Percentiles rank a stretch among this genome's conserved stretches.
These are phyloP conservation scores for Phyllosticta ampelicida DNA, from an alignment of 2,329 filamentous ascomycete genomes.

Conservation along the genomic window DNA sequence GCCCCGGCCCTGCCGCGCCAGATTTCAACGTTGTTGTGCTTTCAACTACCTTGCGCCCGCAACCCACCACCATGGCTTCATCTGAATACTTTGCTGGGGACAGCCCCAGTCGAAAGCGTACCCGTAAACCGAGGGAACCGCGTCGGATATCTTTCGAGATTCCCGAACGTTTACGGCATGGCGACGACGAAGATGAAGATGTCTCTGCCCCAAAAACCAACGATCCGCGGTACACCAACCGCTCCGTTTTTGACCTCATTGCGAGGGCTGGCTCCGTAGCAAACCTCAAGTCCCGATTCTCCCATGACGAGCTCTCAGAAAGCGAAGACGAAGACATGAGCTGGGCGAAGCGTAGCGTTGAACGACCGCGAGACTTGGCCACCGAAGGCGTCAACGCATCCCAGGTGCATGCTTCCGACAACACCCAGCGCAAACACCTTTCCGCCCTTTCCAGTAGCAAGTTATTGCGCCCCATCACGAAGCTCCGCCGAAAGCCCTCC, in stretches of 20 bases:
- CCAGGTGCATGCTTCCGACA: not conserved
- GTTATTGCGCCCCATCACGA: slow-evolving; percentile 54
- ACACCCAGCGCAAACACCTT: not conserved
- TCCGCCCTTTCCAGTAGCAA: slow-evolving; percentile 48
- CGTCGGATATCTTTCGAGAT: slow-evolving; percentile 35
- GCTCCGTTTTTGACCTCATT: slow-evolving; percentile 88
- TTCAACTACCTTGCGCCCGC: not conserved
- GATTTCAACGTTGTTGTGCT: not conserved
- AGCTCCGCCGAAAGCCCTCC: slow-evolving; percentile 34
- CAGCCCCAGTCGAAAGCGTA: not conserved
- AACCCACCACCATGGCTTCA: slow-evolving; percentile 2
- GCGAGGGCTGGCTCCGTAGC: slow-evolving; percentile 74
- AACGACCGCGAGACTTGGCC: not conserved
- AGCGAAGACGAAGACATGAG: slow-evolving; percentile 45
- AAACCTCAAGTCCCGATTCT: slow-evolving; percentile 64
- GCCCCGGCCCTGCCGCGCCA: not conserved
- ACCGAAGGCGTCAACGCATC: not conserved
- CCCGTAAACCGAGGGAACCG: not conserved
- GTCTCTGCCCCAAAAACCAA: slow-evolving; percentile 44
- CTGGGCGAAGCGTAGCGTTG: not conserved
- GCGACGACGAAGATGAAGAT: slow-evolving; percentile 50
- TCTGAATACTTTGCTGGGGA: slow-evolving; percentile 1
- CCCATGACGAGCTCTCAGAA: slow-evolving; percentile 69
- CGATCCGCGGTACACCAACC: slow-evolving; percentile 64
- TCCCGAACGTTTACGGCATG: slow-evolving; percentile 47